Percentiles rank a stretch among this genome's conserved stretches.
Evolutionary conservation across 768 basidiomycete species (phyloP).

Genomic region (Tricholoma furcatifolium): DNA sequence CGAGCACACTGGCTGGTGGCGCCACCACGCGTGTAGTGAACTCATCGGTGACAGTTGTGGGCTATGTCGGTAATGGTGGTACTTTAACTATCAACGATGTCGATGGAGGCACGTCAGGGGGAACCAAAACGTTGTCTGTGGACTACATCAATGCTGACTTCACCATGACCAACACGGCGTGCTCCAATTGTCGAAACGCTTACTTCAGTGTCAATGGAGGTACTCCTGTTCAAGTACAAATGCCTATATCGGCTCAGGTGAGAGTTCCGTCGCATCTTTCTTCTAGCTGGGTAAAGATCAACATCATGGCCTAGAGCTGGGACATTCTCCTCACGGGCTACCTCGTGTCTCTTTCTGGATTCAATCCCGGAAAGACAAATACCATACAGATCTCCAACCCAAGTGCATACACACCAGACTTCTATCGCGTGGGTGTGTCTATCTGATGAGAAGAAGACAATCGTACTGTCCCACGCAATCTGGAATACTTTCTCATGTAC

Average conservation of each 20-base stretch:
- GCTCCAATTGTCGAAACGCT: conserved; percentile 49
- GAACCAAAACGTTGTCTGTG: conserved; percentile 40
- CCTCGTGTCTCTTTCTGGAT: conserved; percentile 40
- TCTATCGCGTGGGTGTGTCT: conserved; percentile 39
- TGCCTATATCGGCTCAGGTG: conserved; percentile 50
- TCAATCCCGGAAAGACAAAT: conserved; percentile 43
- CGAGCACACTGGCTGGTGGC: conserved; percentile 35
- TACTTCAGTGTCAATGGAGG: conserved; percentile 48
- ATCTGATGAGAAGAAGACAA: conserved; percentile 8
- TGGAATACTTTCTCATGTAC: neutral
- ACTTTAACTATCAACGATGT: conserved; percentile 40
- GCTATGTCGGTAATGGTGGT: conserved; percentile 41
- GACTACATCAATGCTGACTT: conserved; percentile 50
- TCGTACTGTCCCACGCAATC: neutral
- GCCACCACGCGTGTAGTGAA: conserved; percentile 35
- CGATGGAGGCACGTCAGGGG: conserved; percentile 40
- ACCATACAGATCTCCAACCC: conserved; percentile 45
- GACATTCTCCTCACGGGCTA: conserved; percentile 42
- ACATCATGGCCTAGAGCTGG: conserved; percentile 35
- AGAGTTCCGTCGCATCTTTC: neutral
- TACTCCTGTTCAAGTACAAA: conserved; percentile 38
- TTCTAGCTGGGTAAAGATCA: neutral
- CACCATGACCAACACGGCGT: conserved; percentile 39
- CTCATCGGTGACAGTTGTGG: conserved; percentile 36
- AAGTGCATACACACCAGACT: conserved; percentile 39